phyloP scores from a whole-genome alignment of 2,329 filamentous ascomycete species.

The Davidsoniella eucalypti region DNA sequence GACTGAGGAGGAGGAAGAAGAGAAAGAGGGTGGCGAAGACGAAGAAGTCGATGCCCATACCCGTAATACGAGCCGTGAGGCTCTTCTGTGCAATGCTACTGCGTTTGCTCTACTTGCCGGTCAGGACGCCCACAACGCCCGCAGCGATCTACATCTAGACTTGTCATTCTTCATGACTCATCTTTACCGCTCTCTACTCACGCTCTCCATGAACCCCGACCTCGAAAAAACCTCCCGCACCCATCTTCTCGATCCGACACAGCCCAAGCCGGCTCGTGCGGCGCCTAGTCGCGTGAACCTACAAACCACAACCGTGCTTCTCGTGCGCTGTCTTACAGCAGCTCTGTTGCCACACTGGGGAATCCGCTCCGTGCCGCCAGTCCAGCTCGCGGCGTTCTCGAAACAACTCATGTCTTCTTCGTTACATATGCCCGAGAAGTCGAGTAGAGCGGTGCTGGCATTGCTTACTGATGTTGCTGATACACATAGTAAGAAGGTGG shows the following conservation, averaged over 20 bases:
- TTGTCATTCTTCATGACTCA: constrained; percentile 90
- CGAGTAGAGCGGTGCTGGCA: constrained; percentile 60
- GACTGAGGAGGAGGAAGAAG: constrained; percentile 26
- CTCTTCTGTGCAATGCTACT: constrained; percentile 85
- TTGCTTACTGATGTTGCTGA: constrained; percentile 64
- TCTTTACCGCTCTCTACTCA: constrained; percentile 72
- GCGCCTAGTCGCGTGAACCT: constrained; percentile 62
- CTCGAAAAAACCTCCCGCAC: constrained; percentile 68
- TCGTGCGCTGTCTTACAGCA: constrained; percentile 71
- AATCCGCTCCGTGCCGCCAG: constrained; percentile 58
- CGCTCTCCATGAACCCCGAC: constrained; percentile 65
- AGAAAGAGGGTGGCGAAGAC: constrained; percentile 27
- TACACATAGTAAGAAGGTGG: constrained; percentile 67
- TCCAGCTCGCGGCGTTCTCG: constrained; percentile 77
- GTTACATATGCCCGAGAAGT: constrained; percentile 83
- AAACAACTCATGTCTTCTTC: constrained; percentile 76
- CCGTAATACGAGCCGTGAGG: constrained; percentile 69
- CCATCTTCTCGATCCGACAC: constrained; percentile 48
- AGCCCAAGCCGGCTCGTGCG: constrained; percentile 24
- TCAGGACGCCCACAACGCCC: constrained; percentile 78
- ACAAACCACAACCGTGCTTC: constrained; percentile 82
- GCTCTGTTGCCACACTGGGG: constrained; percentile 62
- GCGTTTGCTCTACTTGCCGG: constrained; percentile 92
- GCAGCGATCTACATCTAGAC: constrained; percentile 69
- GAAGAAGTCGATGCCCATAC: constrained; percentile 31